Conservation (phyloP, 2,329 filamentous ascomycete genomes). For the Penicillium sp. region DNA sequence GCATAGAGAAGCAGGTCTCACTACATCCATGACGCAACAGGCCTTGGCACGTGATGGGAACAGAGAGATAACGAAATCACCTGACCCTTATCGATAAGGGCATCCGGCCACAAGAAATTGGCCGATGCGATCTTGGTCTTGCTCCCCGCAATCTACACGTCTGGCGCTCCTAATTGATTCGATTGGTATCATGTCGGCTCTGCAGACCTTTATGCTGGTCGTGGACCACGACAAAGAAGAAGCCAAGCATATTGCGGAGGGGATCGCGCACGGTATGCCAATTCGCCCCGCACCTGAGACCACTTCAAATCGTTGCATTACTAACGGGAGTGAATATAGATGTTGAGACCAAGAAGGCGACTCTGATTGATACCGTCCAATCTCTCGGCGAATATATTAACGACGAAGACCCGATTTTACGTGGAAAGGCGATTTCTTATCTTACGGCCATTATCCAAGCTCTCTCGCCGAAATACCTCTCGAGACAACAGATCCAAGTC, state of each 20-base stretch:
- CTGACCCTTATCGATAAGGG: constrained; percentile 38
- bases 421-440: constrained; percentile 56
- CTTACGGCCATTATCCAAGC: constrained; percentile 46
- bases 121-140: constrained; percentile 12
- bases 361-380: constrained; percentile 61
- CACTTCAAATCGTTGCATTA: constrained; percentile 8
- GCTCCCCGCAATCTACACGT: constrained; percentile 9
- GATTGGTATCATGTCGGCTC: constrained; percentile 44
- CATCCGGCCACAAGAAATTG: constrained; percentile 24
- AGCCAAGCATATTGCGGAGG: constrained; percentile 45
- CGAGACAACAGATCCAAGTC: constrained; percentile 61
- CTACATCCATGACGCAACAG: constrained; percentile 24
- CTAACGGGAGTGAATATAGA: constrained; percentile 39
- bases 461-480: constrained; percentile 55
- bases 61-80: constrained; percentile 18
- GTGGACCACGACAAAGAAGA: constrained; percentile 48
- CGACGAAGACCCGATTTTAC: constrained; percentile 59
- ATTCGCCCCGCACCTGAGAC: constrained; percentile 7
- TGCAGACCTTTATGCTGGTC: constrained; percentile 50
- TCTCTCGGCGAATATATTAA: constrained; percentile 66
- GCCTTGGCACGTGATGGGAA: constrained; percentile 19
- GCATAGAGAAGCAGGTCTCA: neutral
- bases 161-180: constrained; percentile 14
- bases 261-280: constrained; percentile 44
- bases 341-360: constrained; percentile 59